Conservation (phyloP, 805 yeast species). For the Saccharomycopsis selenospora region DNA sequence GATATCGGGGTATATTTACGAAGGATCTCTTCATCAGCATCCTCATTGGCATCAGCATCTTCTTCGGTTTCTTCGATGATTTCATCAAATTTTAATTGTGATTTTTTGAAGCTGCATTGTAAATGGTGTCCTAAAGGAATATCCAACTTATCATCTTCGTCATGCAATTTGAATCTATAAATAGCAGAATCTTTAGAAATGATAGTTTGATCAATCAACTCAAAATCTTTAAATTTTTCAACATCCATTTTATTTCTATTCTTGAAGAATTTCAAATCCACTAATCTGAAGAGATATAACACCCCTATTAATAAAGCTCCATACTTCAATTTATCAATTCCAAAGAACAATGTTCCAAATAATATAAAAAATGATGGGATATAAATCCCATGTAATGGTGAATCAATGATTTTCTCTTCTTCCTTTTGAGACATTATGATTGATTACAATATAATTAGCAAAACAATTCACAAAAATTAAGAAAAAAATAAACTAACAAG, state of each 20-base stretch:
- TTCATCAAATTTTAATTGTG: constrained; percentile 8
- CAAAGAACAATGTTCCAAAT: constrained; percentile 52
- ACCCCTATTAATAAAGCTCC: constrained; percentile 25
- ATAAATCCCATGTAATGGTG: constrained; percentile 66
- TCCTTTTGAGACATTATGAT: too few species aligned
- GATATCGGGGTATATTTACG: constrained; percentile 76
- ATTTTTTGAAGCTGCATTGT: constrained; percentile 39
- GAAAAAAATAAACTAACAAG: too few species aligned
- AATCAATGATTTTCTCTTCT: constrained; percentile 9
- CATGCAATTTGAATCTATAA: constrained; percentile 59
- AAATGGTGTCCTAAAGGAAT: constrained; percentile 74
- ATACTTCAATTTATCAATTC: constrained; percentile 27
- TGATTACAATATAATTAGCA: too few species aligned
- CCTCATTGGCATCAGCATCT: constrained; percentile 30
- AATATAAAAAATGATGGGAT: constrained; percentile 59
- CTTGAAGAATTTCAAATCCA: constrained; percentile 28
- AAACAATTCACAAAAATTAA: too few species aligned
- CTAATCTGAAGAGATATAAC: constrained; percentile 32
- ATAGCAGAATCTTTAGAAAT: constrained; percentile 64
- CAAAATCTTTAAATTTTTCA: constrained; percentile 56
- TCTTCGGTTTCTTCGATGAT: constrained; percentile 23
- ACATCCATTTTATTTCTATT: constrained; percentile 40
- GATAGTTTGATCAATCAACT: constrained; percentile 66
- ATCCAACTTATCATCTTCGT: constrained; percentile 52
- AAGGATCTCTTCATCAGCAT: constrained; percentile 29